Conservation (phyloP, 345 rosid species). For the Salix viminalis region DNA sequence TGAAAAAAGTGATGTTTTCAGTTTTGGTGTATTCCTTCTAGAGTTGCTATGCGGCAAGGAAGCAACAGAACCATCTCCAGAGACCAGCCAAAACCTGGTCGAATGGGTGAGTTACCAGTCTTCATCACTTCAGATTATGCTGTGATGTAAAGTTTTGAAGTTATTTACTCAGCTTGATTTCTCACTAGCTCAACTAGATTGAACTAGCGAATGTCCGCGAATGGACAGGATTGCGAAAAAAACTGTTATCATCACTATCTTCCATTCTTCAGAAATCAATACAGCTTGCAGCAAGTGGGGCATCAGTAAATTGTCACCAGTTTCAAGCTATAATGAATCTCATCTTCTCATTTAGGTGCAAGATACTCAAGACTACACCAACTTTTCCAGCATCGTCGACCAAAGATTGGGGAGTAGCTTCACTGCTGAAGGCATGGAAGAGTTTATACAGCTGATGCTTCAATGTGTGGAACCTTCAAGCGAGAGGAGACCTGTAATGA, state of each 20-base stretch:
- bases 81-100: conserved; percentile 53
- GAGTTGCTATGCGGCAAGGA: conserved; percentile 73
- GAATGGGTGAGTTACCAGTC: conserved; percentile 60
- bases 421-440: conserved; percentile 83
- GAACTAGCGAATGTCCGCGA: neutral
- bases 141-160: neutral
- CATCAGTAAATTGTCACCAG: neutral
- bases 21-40: conserved; percentile 91
- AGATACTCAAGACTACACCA: conserved; percentile 42
- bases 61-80: conserved; percentile 56
- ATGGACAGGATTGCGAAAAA: neutral
- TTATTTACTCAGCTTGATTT: neutral
- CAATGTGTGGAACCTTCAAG: conserved; percentile 67
- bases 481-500: conserved; percentile 74
- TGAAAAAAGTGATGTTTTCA: conserved; percentile 81
- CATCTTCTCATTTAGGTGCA: conserved; percentile 45
- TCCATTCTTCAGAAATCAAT: neutral
- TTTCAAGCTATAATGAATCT: neutral
- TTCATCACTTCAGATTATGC: neutral
- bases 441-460: conserved; percentile 48
- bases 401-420: conserved; percentile 60
- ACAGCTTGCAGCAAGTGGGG: neutral
- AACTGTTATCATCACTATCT: neutral
- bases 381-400: conserved; percentile 52
- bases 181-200: neutral